Evolutionary conservation across 441 rosid species (phyloP), one percentile per base, ranked within the genome.

Genomic region (Pelargonium cotyledonis): DNA sequence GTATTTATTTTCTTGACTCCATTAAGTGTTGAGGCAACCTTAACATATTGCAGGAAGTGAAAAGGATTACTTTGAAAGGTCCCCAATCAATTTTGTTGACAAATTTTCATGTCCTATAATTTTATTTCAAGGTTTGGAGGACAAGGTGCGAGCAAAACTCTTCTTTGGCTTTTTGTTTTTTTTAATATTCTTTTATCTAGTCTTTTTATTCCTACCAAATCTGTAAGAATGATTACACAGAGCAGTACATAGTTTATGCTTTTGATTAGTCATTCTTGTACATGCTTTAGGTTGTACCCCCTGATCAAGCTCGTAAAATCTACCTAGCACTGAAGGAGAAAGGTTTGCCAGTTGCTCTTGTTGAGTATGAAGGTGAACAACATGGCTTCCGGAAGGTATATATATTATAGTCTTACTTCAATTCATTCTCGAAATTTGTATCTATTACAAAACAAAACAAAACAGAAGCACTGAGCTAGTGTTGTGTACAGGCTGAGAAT

Each of bases 301-400:
- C 91, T 0, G 92, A 84, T 62, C 99, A 91, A 81, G 92, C 92
- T 74, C 88, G 94, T 76, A 85, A 76, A 79, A 87, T 91, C 65
- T 86, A 87, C 85, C 46, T 31, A 53, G 96, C 96, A 19, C 40
- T 91, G 79, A 94, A 90, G 83, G 82, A 81, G 58, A 94, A 94
- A 72, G 90, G 96, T 72, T 74, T 88, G 68, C 94, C 96, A 10
- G 97, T 91, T 80, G 99, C 96, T 44, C 93, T 85, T 21, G 92
- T 95, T 67, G 96, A 90, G 80, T 91, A 91, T 19, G 92, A 94
- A 78, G 97, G 94, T 46, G 96, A 91, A 69, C 95, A 88, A 57
- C 96, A 95, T 44, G 97, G 97, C 67, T 95, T 90, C 73, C 87
- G 96, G 68, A 91, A 91, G 92, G 97, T 90, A 80, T 68, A 41